phyloP scores from a whole-genome alignment of 768 basidiomycete species.

The Boletus coccyginus region DNA sequence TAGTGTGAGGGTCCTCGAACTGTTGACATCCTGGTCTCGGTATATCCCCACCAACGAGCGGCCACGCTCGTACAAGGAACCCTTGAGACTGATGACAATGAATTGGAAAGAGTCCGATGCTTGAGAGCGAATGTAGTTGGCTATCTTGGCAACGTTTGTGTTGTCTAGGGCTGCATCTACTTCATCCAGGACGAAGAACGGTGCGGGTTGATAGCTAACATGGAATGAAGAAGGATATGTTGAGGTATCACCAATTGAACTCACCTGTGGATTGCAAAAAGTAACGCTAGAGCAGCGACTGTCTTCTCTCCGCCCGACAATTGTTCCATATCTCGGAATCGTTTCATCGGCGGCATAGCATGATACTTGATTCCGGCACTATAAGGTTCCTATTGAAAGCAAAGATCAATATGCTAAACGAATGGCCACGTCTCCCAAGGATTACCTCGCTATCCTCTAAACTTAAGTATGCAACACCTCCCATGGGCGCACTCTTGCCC shows the following conservation, averaged over 20 bases:
- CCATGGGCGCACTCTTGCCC: slow-evolving; percentile 89
- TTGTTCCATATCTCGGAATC: slow-evolving; percentile 99
- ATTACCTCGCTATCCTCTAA: slow-evolving; percentile 92
- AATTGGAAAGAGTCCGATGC: slow-evolving; percentile 89
- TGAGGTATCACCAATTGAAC: slow-evolving; percentile 1
- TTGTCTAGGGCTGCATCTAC: slow-evolving; percentile 98
- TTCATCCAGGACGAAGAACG: slow-evolving; percentile 98
- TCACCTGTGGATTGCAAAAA: slow-evolving; percentile 95
- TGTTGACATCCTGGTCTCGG: slow-evolving; percentile 91
- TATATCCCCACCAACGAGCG: slow-evolving; percentile 92
- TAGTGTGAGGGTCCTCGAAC: slow-evolving; percentile 86
- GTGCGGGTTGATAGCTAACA: slow-evolving; percentile 87
- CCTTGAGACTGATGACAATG: slow-evolving; percentile 95
- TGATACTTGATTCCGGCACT: slow-evolving; percentile 94
- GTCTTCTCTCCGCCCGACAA: slow-evolving; percentile 98
- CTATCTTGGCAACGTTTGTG: slow-evolving; percentile 96
- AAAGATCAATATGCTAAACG: slow-evolving; percentile 1
- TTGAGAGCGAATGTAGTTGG: slow-evolving; percentile 86
- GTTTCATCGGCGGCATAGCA: slow-evolving; percentile 99
- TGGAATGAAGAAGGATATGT: background rate
- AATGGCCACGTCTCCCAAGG: slow-evolving; percentile 22
- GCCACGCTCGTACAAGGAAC: slow-evolving; percentile 86
- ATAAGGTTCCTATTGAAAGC: slow-evolving; percentile 66
- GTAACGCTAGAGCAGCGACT: slow-evolving; percentile 91
- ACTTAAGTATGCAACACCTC: slow-evolving; percentile 94